Evolutionary conservation across 1,139 yeast species (phyloP), one percentile per base, ranked within the genome.

Genomic region (Candida glucosophila): DNA sequence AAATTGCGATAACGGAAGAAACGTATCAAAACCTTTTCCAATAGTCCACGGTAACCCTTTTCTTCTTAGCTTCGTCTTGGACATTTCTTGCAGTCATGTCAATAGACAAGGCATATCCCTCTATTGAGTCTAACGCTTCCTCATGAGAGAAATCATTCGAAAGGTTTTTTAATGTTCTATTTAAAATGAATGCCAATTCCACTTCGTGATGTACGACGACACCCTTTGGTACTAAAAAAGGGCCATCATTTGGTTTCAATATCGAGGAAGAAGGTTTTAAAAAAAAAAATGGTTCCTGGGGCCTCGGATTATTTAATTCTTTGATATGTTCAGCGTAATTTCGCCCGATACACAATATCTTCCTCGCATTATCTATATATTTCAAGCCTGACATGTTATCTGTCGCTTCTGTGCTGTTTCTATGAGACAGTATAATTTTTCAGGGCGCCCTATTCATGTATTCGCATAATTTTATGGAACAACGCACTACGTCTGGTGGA

Each of bases 41-140:
- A 88, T 83, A 4, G 92, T 59, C 99, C 99, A 90, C 9, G 98
- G 98, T 30, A 90, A 66, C 2, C 98, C 97, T 52, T 85, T 85
- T n/a, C 58, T 69, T 72, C 55, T 90, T 92, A 26, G 96, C 96
- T 46, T 79, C 95, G 44, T 81, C 88, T 55, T 90, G 99, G 17
- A 90, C 93, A 45, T 88, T 86, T 50, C 98, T 71, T 1, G 95
- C 98, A 6, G 98, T 90, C 68, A 90, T 68, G 50, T 90, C 98
- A 29, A 90, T 70, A 1, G 96, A 86, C 36, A 92, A 60, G 1
- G 93, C 83, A 44, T 88, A 86, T 3, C 97, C 79, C 6, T 72
- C 83, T 39, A 90, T 82, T 10, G 85, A 65, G 25, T 80, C 83
- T 29, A 80, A 47, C 2, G 93, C 92, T 27, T 83, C 81, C 29